A percentile compares a stretch with the other conserved stretches of the same genome.
Conservation (phyloP, 768 basidiomycete genomes). For the Russula brevipes region DNA sequence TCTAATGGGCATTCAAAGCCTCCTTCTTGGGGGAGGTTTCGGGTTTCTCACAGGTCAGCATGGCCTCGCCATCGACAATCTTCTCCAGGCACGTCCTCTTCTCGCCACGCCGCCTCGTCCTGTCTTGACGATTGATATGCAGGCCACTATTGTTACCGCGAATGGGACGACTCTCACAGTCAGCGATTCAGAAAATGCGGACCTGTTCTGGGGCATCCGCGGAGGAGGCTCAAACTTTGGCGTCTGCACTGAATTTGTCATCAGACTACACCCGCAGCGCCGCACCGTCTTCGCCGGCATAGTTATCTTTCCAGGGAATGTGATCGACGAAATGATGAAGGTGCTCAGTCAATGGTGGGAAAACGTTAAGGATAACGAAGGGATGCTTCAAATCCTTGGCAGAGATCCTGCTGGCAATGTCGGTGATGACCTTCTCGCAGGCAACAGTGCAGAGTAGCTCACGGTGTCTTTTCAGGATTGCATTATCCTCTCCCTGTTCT, state of each 20-base stretch:
- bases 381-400: slow-evolving; percentile 34
- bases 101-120: slow-evolving; percentile 24
- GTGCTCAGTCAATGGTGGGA: slow-evolving; percentile 36
- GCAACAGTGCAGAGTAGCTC: neutral
- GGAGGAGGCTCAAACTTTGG: slow-evolving; percentile 54
- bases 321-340: slow-evolving; percentile 28
- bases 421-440: slow-evolving; percentile 9
- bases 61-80: slow-evolving; percentile 47
- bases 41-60: slow-evolving; percentile 43
- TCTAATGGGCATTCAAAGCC: slow-evolving; percentile 29
- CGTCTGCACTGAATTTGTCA: slow-evolving; percentile 47
- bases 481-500: slow-evolving; percentile 38
- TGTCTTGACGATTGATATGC: neutral
- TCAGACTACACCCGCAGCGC: slow-evolving; percentile 46
- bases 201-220: slow-evolving; percentile 51
- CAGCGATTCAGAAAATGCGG: slow-evolving; percentile 31
- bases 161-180: slow-evolving; percentile 38
- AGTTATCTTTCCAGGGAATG: slow-evolving; percentile 33
- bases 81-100: slow-evolving; percentile 31
- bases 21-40: slow-evolving; percentile 51
- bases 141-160: slow-evolving; percentile 45
- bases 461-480: slow-evolving; percentile 33
- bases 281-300: slow-evolving; percentile 43
- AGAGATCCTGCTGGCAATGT: slow-evolving; percentile 40
- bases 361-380: slow-evolving; percentile 37